Evolutionary conservation across 2,329 filamentous ascomycete species (phyloP).

Genomic region (Leptographium lundbergii): DNA sequence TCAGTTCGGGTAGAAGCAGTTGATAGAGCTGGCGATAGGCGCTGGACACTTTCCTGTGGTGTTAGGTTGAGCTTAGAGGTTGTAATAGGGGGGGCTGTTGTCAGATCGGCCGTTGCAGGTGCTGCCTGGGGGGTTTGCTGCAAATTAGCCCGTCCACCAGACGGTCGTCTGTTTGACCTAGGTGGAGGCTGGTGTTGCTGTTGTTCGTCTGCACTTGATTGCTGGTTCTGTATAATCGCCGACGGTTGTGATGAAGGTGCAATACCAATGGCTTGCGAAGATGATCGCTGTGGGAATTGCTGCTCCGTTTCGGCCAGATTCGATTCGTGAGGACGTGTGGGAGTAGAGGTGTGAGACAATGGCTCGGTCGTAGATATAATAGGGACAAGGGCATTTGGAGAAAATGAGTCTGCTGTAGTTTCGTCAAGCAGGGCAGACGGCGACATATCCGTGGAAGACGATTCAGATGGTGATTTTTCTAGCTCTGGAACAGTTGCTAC

Average conservation of each 20-base stretch:
- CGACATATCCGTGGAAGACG: constrained; percentile 14
- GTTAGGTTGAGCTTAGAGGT: constrained; percentile 26
- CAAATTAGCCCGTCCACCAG: constrained; percentile 4
- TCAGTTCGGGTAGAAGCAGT: constrained; percentile 58
- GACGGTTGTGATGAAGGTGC: constrained; percentile 24
- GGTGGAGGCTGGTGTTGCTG: constrained; percentile 16
- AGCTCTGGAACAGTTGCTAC: neutral
- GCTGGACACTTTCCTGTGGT: constrained; percentile 51
- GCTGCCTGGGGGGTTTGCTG: constrained; percentile 1
- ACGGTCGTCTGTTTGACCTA: constrained; percentile 19
- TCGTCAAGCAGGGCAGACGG: constrained; percentile 11
- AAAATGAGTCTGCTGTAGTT: neutral
- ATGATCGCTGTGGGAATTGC: constrained; percentile 40
- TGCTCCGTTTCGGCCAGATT: constrained; percentile 12
- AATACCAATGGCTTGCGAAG: constrained; percentile 36
- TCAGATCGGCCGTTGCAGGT: neutral
- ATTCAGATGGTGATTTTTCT: neutral
- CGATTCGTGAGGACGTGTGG: neutral
- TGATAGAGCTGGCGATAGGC: constrained; percentile 57
- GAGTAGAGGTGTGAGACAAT: too few species aligned
- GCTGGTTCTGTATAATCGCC: constrained; percentile 15
- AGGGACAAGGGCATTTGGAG: neutral
- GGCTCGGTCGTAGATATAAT: neutral
- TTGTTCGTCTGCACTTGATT: neutral
- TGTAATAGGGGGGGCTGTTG: neutral